These are phyloP conservation scores for Ceriops decandra DNA, from an alignment of 345 rosid species.

Conservation along the genomic window DNA sequence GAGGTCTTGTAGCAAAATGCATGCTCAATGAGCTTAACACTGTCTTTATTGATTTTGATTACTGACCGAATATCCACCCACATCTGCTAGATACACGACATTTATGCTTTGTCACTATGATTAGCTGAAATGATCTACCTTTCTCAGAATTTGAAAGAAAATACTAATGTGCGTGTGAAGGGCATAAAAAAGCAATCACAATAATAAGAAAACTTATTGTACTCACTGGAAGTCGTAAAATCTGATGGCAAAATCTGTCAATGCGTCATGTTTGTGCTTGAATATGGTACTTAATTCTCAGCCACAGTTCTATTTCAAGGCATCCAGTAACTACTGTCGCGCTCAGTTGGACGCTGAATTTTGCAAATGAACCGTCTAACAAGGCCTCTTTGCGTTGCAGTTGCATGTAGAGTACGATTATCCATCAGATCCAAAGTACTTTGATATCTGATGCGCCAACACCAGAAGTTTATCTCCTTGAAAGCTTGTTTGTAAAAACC, in stretches of 20 bases:
- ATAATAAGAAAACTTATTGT: too few relatives aligned
- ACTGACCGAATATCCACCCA: neutral
- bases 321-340: neutral
- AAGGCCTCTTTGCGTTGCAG: conserved; percentile 15
- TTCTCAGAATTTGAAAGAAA: too few relatives aligned
- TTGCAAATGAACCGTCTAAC: neutral
- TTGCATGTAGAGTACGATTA: conserved; percentile 22
- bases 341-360: too few relatives aligned
- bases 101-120: too few relatives aligned
- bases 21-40: neutral
- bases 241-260: too few relatives aligned
- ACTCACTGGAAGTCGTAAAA: neutral
- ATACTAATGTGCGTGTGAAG: too few relatives aligned
- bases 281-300: neutral
- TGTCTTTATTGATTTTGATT: neutral
- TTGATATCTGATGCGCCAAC: conserved; percentile 14
- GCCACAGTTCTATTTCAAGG: neutral
- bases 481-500: conserved; percentile 1
- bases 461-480: neutral
- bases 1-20: conserved; percentile 2
- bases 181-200: too few relatives aligned
- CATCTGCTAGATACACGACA: too few relatives aligned
- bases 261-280: too few relatives aligned
- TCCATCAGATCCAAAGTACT: conserved; percentile 25
- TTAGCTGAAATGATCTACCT: too few relatives aligned